Base-by-base conservation (phyloP, 805 yeast species). In the Saccharomyces mikatae region DNA sequence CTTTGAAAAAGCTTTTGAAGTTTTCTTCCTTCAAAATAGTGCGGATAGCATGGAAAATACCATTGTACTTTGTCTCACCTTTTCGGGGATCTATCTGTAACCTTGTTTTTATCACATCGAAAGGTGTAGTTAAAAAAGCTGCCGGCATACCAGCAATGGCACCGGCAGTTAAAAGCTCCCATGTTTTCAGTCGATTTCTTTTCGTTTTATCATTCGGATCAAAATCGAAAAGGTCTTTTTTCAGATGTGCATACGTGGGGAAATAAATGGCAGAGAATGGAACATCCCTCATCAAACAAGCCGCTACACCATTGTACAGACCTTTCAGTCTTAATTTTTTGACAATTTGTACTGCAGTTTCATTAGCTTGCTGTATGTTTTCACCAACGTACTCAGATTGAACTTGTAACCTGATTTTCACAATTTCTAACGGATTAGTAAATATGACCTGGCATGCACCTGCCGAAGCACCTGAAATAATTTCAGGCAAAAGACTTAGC, bases 81-180 rank as follows among this genome's bases (percentile, higher is more conserved):
- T 78, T 73, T 58, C 86, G 82, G 5, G 89, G 78, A 68, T 84
- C 95, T 56, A 89, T 84, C 74, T 92, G 99, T 59, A 92, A 76
- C 71, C 98, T 84, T 3, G 99, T 92, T 75, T 92, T 92, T 64
- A 94, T 87, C 50, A 92, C 98, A 76, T 92, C 99, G 65, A 89
- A 90, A 1, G 99, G 99, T 0, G 99, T 92, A 1, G 99, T 92
- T 60, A 91, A 75, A 70, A 87, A 92, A 10, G 98, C 98, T 30
- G 98, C 95, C 9, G 99, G 99, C 76, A 95, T 89, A 68, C 98
- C 99, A 13, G 99, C 98, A 59, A 91, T 69, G 10, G 96, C 97
- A 71, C 99, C 99, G 57, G 95, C 81, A 4, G 81, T 69, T 56
- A 92, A 79, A 60, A 94, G 76, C 71, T 92, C 96, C 86, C 92